Percentiles rank a stretch among this genome's conserved stretches.
phyloP scores from a whole-genome alignment of 805 yeast genomes.

The Yarrowia sp. region DNA sequence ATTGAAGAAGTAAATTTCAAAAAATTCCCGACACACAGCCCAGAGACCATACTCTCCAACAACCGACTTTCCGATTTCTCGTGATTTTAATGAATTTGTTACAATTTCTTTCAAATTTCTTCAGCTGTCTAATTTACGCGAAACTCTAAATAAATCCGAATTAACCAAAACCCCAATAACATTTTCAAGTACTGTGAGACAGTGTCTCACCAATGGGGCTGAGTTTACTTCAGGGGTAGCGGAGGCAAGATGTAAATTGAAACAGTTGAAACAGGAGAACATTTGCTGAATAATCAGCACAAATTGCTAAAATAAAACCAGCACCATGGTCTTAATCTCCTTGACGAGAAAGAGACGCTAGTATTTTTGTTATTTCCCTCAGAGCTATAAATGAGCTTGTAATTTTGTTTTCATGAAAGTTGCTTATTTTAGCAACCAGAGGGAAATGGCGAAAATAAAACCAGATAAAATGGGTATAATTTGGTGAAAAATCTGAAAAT shows the following conservation, averaged over 20 bases:
- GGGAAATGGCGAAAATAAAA: no score
- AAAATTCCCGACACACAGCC: no score
- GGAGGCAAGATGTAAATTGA: no score
- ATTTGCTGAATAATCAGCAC: background rate
- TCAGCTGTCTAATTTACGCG: no score
- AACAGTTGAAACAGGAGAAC: background rate
- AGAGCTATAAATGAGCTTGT: background rate
- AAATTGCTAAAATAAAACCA: background rate
- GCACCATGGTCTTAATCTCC: no score
- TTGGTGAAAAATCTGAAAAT: no score
- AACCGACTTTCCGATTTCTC: no score
- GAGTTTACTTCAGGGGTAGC: background rate
- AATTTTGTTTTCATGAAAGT: background rate
- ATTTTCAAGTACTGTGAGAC: background rate
- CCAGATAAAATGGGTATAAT: no score
- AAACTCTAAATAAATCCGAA: background rate
- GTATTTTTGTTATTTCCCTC: background rate
- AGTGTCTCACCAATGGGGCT: constrained; percentile 3
- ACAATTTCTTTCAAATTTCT: background rate
- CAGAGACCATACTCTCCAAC: no score
- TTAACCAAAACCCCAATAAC: background rate
- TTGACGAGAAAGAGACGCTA: no score
- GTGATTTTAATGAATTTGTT: no score
- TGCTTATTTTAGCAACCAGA: background rate
- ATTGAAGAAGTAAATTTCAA: no score